Evolutionary conservation across 352 stramenopile genomes (phyloP).

Genomic region (Pythium coloratum): DNA sequence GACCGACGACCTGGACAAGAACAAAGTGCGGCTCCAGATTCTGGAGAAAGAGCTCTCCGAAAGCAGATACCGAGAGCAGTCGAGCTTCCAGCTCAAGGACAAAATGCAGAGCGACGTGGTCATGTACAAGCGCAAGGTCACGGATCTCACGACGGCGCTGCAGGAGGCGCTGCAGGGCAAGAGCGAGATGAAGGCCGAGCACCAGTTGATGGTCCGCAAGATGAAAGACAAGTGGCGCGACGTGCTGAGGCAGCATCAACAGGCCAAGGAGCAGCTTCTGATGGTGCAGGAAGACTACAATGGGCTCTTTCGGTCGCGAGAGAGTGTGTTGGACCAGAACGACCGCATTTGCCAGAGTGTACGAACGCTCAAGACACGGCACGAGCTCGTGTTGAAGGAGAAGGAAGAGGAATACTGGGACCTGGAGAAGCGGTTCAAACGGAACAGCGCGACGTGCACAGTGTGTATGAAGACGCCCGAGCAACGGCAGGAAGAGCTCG

Average conservation of each 20-base stretch:
- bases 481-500: constrained; percentile 42
- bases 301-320: constrained; percentile 52
- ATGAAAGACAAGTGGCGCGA: constrained; percentile 78
- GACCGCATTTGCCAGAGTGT: constrained; percentile 46
- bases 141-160: constrained; percentile 49
- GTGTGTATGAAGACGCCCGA: constrained; percentile 59
- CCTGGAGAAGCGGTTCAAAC: constrained; percentile 63
- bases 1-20: constrained; percentile 56
- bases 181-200: constrained; percentile 51
- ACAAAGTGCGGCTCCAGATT: constrained; percentile 42
- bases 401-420: constrained; percentile 64
- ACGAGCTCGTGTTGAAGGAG: constrained; percentile 45
- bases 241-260: constrained; percentile 38
- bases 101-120: constrained; percentile 56
- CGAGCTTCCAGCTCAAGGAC: constrained; percentile 69
- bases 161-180: constrained; percentile 45
- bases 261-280: constrained; percentile 53
- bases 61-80: constrained; percentile 56
- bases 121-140: constrained; percentile 57
- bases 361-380: constrained; percentile 41
- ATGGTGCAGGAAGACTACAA: constrained; percentile 78
- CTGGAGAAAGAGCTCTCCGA: constrained; percentile 74
- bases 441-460: constrained; percentile 41
- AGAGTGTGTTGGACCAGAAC: constrained; percentile 44
- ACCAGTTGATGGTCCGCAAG: constrained; percentile 40